A percentile compares a stretch with the other conserved stretches of the same genome.
phyloP scores from a whole-genome alignment of 768 basidiomycete genomes.

The Chalciporus pseudorubinellus region DNA sequence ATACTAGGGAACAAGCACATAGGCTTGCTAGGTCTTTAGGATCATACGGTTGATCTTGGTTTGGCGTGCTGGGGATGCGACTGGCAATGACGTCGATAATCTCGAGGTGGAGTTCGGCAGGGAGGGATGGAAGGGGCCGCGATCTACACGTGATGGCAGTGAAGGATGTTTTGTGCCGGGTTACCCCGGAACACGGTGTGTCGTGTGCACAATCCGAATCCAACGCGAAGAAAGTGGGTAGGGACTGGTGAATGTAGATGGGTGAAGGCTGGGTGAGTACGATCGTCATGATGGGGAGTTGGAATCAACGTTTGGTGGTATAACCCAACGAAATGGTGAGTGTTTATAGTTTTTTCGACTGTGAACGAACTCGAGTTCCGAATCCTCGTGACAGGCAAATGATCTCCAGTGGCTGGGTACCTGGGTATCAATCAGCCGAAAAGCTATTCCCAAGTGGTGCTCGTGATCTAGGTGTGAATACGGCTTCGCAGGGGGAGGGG shows the following conservation, averaged over 20 bases:
- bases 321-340: slow-evolving; percentile 4
- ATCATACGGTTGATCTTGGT: slow-evolving; percentile 12
- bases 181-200: not conserved
- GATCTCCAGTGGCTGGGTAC: not conserved
- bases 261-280: slow-evolving; percentile 5
- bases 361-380: not conserved
- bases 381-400: slow-evolving; percentile 2
- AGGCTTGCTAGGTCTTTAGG: slow-evolving; percentile 19
- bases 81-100: slow-evolving; percentile 27
- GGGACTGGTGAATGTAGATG: slow-evolving; percentile 4
- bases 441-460: not conserved
- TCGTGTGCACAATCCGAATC: not conserved
- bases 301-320: not conserved
- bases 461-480: not conserved
- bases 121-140: slow-evolving; percentile 18
- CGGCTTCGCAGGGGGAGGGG: not conserved
- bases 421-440: slow-evolving; percentile 1
- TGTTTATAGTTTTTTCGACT: slow-evolving; percentile 4
- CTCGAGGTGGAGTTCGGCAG: slow-evolving; percentile 31
- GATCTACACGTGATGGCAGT: slow-evolving; percentile 6
- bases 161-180: not conserved
- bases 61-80: slow-evolving; percentile 11
- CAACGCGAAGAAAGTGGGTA: not conserved
- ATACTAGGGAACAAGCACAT: slow-evolving; percentile 29
- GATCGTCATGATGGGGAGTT: slow-evolving; percentile 14